phyloP scores from a whole-genome alignment of 1,284 basidiomycete species.

The Sphagnurus paluster region DNA sequence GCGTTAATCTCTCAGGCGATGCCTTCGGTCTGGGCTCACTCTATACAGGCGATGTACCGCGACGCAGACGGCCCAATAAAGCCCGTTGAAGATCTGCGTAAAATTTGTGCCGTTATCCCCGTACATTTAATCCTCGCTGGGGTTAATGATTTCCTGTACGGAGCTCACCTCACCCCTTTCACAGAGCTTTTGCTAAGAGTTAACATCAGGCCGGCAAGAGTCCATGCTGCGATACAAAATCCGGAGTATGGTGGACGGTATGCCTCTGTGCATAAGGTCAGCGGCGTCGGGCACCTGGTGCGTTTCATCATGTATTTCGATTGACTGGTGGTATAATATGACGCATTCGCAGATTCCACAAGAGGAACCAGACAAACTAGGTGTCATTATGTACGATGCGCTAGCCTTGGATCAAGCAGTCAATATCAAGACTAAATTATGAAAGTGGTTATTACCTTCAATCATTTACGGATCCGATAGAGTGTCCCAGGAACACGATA shows the following conservation, averaged over 20 bases:
- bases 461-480: no score
- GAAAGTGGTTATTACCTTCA: no score
- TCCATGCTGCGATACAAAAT: constrained; percentile 48
- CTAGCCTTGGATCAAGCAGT: neutral
- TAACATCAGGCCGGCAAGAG: constrained; percentile 38
- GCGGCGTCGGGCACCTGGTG: constrained; percentile 51
- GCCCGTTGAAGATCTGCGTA: constrained; percentile 45
- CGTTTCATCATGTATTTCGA: constrained; percentile 11
- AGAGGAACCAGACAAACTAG: constrained; percentile 23
- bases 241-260: constrained; percentile 42
- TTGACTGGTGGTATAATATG: neutral
- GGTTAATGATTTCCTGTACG: constrained; percentile 52
- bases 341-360: constrained; percentile 20
- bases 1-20: constrained; percentile 17
- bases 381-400: constrained; percentile 17
- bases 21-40: neutral
- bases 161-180: constrained; percentile 1
- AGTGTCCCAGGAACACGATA: no score
- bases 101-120: constrained; percentile 38
- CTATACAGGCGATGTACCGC: constrained; percentile 45
- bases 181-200: no score
- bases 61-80: constrained; percentile 50
- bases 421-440: neutral
- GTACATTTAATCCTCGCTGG: constrained; percentile 52
- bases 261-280: constrained; percentile 38